These are phyloP conservation scores for Schoenoplectus tabernaemontani DNA, from an alignment of 202 grass and related monocot genomes.

Conservation along the genomic window DNA sequence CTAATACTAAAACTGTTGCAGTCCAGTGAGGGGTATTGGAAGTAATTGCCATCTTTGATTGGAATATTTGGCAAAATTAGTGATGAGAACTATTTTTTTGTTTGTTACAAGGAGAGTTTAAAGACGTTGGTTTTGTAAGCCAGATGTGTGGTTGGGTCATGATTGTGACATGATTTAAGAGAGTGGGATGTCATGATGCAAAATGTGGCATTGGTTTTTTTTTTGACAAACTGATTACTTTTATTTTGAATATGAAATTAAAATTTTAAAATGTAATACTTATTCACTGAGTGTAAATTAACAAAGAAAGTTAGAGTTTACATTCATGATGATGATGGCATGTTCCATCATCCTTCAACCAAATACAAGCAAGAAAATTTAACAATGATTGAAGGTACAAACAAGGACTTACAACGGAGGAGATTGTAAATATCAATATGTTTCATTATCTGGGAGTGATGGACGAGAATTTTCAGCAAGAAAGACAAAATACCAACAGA, in stretches of 20 bases:
- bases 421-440: too few relatives aligned
- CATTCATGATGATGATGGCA: too few relatives aligned
- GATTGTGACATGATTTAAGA: not conserved
- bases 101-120: not conserved
- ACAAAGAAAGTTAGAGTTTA: too few relatives aligned
- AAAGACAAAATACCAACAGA: too few relatives aligned
- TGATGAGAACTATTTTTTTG: not conserved
- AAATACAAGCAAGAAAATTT: too few relatives aligned
- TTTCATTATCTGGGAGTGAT: too few relatives aligned
- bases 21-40: not conserved
- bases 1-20: not conserved
- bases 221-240: not conserved
- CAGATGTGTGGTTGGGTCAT: slow-evolving; percentile 11
- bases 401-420: too few relatives aligned
- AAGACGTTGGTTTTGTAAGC: not conserved
- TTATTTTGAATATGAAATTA: not conserved
- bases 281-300: not conserved
- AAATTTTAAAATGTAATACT: not conserved
- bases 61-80: not conserved
- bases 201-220: not conserved
- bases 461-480: too few relatives aligned
- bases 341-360: too few relatives aligned
- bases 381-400: too few relatives aligned
- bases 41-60: not conserved
- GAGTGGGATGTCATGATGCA: not conserved